phyloP scores from a whole-genome alignment of 345 rosid species.

The Isatis tinctoria region DNA sequence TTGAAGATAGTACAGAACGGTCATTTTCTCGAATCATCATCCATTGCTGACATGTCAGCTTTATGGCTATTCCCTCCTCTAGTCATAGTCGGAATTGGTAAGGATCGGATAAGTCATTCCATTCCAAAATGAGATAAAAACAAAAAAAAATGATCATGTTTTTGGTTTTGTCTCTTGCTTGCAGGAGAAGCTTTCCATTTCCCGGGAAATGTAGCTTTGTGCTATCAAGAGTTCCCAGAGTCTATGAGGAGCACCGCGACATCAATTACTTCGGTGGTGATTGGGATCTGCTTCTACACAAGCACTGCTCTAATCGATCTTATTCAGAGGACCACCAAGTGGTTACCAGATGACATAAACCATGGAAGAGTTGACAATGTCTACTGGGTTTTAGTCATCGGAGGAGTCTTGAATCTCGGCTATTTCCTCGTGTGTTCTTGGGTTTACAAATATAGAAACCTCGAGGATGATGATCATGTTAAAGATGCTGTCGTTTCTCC shows the following conservation, averaged over 20 bases:
- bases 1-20: conserved; percentile 26
- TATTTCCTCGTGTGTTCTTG: conserved; percentile 40
- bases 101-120: background rate
- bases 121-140: background rate
- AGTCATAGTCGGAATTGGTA: conserved; percentile 42
- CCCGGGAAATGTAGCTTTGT: conserved; percentile 53
- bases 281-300: conserved; percentile 45
- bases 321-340: conserved; percentile 24
- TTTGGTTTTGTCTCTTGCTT: background rate
- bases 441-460: conserved; percentile 32
- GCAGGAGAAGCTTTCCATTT: conserved; percentile 51
- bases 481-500: background rate
- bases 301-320: conserved; percentile 10
- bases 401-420: conserved; percentile 37
- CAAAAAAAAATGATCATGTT: background rate
- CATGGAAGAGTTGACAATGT: conserved; percentile 43
- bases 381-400: conserved; percentile 39
- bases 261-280: conserved; percentile 40
- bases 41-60: conserved; percentile 41
- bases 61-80: conserved; percentile 58
- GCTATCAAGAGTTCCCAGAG: conserved; percentile 50
- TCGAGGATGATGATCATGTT: background rate
- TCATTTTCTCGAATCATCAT: conserved; percentile 12
- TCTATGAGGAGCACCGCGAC: conserved; percentile 45
- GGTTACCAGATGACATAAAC: conserved; percentile 52